Evolutionary conservation across 2,329 filamentous ascomycete species (phyloP), one percentile per base, ranked within the genome.

Genomic region (Dactylellina parvicollis): DNA sequence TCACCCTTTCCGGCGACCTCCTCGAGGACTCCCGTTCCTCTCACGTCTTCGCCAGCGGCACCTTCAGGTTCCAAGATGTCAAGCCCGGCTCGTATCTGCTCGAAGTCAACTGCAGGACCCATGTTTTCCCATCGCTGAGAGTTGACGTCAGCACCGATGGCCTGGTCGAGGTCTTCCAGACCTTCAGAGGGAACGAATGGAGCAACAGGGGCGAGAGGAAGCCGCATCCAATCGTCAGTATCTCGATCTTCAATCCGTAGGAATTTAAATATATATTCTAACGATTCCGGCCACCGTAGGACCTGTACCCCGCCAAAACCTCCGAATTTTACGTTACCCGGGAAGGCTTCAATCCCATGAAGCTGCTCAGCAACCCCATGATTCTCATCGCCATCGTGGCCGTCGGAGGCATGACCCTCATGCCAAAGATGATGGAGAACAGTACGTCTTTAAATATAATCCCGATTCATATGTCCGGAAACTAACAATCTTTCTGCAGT

Each of bases 391-490:
- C 90, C 3, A 82, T 96, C 32, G 88, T 95, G 38, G 92, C 89
- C 74, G 87, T 97, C 83, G 89, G 83, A 3, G 84, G 97, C 76
- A 92, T 96, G 75, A 86, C 98, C 78, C 93, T 93, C 76, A 92
- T 98, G 90, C 95, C 95, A 12, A 95, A 97, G 81, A 81, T 99
- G 64, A 88, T 98, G 83, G 93, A 98, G 56, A 97, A 95, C 80
- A 96, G 93, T 97, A 87, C 75, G 92, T 86, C 4, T 36, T 32
- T 60, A 22, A 60, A 26, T 40, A 20, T 26, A 59, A 47, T 8
- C 7, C 38, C 36, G 28, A 40, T 12, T 69, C 28, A 36, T 49
- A 20, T 50, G 30, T 42, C 28, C 44, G 4, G 36, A 32, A 26
- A 46, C 50, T 62, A 57, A 52, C 20, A 72, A 78, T 54, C 77